These are phyloP conservation scores for Pseudoscleropodium purum DNA, from an alignment of 225 moss, liverwort and hornwort species.

Conservation along the genomic window DNA sequence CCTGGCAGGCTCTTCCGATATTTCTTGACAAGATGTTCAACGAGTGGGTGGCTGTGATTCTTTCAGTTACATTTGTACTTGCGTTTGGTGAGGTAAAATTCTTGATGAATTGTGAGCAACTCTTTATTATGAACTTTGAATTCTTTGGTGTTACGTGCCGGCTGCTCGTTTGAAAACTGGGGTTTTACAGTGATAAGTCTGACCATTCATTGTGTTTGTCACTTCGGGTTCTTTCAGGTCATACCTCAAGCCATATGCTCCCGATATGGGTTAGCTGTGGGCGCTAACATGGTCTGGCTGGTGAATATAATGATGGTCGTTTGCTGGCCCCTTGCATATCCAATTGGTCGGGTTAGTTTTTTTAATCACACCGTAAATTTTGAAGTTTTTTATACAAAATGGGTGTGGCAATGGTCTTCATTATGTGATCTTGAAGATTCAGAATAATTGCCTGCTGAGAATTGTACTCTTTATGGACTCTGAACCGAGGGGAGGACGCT, in stretches of 20 bases:
- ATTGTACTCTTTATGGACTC: not conserved
- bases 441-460: not conserved
- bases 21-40: conserved; percentile 98
- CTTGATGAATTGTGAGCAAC: not conserved
- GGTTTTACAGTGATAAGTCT: not conserved
- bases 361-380: not conserved
- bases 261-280: conserved; percentile 84
- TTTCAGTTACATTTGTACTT: conserved; percentile 91
- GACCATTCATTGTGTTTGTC: not conserved
- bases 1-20: conserved; percentile 46
- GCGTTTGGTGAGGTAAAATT: conserved; percentile 79
- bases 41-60: conserved; percentile 76
- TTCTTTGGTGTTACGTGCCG: not conserved
- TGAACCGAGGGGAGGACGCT: not conserved
- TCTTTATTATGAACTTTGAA: not conserved
- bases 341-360: conserved; percentile 63
- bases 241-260: conserved; percentile 97
- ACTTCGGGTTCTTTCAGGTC: conserved; percentile 32
- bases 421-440: not conserved
- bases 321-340: conserved; percentile 70
- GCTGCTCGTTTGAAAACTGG: not conserved
- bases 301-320: conserved; percentile 66
- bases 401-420: not conserved
- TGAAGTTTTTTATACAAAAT: not conserved
- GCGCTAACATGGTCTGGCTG: conserved; percentile 70